Evolutionary conservation across 2,329 filamentous ascomycete species (phyloP).

Genomic region (Trichoderma cornu-damae): DNA sequence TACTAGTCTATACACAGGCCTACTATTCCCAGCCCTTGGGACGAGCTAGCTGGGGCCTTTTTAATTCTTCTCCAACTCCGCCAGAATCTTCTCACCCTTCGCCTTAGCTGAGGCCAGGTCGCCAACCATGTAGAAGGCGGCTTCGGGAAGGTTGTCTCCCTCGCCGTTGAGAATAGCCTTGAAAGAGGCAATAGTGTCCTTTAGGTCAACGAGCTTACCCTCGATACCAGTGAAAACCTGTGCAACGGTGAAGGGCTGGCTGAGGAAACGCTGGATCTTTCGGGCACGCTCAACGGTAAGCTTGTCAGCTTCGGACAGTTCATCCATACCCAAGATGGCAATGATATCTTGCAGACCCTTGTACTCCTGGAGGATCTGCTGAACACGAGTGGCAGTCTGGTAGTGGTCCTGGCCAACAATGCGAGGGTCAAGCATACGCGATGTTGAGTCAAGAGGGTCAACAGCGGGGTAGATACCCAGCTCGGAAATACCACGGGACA

Average conservation of each 20-base stretch:
- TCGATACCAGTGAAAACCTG: conserved; percentile 87
- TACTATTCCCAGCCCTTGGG: conserved; percentile 31
- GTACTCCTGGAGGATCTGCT: conserved; percentile 99
- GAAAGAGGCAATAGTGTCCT: conserved; percentile 97
- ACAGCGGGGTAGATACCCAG: conserved; percentile 99
- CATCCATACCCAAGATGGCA: conserved; percentile 99
- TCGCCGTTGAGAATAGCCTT: conserved; percentile 94
- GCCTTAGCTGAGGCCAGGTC: conserved; percentile 85
- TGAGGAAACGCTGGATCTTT: conserved; percentile 99
- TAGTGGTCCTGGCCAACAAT: conserved; percentile 98
- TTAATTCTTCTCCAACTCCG: conserved; percentile 72
- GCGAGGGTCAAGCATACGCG: conserved; percentile 98
- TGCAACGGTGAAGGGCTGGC: conserved; percentile 92
- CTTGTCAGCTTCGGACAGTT: conserved; percentile 98
- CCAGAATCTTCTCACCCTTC: conserved; percentile 99
- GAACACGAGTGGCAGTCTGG: conserved; percentile 85
- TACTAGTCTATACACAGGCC: conserved; percentile 54
- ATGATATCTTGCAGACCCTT: conserved; percentile 99
- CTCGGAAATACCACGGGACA: conserved; percentile 99
- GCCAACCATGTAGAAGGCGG: conserved; percentile 97
- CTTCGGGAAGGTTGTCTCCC: conserved; percentile 91
- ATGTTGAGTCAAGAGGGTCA: conserved; percentile 99
- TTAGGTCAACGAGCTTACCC: conserved; percentile 94
- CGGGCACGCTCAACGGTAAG: conserved; percentile 99
- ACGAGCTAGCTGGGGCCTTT: conserved; percentile 34